Conservation (phyloP, 2,329 filamentous ascomycete species). For the Phyllosticta citriasiana region DNA sequence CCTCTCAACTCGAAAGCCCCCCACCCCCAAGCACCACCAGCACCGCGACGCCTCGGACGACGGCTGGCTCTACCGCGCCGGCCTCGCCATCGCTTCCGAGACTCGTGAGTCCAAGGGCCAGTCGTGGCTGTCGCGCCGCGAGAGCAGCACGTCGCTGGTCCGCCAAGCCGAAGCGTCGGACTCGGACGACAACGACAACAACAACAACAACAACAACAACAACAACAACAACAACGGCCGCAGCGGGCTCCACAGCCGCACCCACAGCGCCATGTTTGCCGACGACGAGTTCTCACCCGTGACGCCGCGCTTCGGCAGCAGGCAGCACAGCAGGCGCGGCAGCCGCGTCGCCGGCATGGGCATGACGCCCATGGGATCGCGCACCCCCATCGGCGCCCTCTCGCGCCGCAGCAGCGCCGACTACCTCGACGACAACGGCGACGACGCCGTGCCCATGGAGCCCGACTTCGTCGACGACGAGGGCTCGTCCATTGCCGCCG, state of each 20-base stretch:
- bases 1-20: background rate
- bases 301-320: constrained; percentile 13
- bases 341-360: constrained; percentile 5
- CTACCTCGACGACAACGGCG: constrained; percentile 14
- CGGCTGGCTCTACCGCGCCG: constrained; percentile 51
- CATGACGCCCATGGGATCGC: background rate
- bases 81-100: constrained; percentile 45
- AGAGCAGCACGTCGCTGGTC: constrained; percentile 45
- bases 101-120: constrained; percentile 53
- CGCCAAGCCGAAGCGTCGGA: constrained; percentile 28
- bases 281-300: constrained; percentile 23
- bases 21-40: constrained; percentile 16
- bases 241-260: constrained; percentile 7
- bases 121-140: constrained; percentile 47
- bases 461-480: constrained; percentile 42
- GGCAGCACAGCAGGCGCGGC: constrained; percentile 1
- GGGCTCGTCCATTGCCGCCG: constrained; percentile 18
- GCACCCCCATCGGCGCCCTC: background rate
- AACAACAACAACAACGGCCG: background rate
- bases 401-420: background rate
- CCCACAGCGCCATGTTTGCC: constrained; percentile 14
- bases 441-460: constrained; percentile 18
- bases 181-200: constrained; percentile 10
- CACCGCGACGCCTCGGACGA: constrained; percentile 26
- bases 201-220: background rate